A percentile compares a stretch with the other conserved stretches of the same genome.
Conservation (phyloP, 2,329 filamentous ascomycete species). For the Lecanicillium sp. region DNA sequence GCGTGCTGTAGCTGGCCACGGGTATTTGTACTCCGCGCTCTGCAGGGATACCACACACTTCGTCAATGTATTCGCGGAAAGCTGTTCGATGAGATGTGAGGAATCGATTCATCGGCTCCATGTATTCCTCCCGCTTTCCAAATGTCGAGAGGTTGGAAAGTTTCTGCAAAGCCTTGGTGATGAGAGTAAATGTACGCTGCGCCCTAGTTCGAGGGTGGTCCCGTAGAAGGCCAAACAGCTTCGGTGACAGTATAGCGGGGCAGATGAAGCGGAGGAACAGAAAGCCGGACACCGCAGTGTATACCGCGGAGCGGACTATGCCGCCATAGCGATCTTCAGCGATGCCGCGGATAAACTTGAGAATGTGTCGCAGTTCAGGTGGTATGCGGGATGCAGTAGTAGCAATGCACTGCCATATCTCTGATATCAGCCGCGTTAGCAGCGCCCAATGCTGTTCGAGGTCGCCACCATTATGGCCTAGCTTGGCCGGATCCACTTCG, state of each 20-base stretch:
- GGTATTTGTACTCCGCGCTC: conserved; percentile 58
- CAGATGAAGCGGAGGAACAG: conserved; percentile 93
- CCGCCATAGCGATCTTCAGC: conserved; percentile 93
- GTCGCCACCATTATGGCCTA: conserved; percentile 54
- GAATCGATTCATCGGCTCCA: conserved; percentile 97
- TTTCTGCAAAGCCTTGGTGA: conserved; percentile 87
- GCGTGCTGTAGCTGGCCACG: conserved; percentile 84
- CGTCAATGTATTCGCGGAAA: conserved; percentile 82
- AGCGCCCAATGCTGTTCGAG: conserved; percentile 76
- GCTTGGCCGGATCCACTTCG: conserved; percentile 85
- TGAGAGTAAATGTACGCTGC: conserved; percentile 81
- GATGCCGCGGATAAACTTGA: conserved; percentile 86
- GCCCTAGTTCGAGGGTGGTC: conserved; percentile 79
- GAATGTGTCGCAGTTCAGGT: conserved; percentile 72
- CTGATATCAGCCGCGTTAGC: conserved; percentile 67
- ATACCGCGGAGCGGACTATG: conserved; percentile 80
- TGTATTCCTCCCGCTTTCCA: conserved; percentile 94
- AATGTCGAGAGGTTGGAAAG: conserved; percentile 87
- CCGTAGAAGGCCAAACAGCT: conserved; percentile 75
- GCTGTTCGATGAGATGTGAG: conserved; percentile 65
- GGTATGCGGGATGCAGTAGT: conserved; percentile 69
- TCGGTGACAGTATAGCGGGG: conserved; percentile 91
- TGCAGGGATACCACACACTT: conserved; percentile 73
- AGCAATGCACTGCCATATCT: conserved; percentile 79
- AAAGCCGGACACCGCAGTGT: conserved; percentile 92